Evolutionary conservation across 148 eudicot genomes (phyloP), one percentile per base, ranked within the genome.

Genomic region (Persicaria tinctoria): DNA sequence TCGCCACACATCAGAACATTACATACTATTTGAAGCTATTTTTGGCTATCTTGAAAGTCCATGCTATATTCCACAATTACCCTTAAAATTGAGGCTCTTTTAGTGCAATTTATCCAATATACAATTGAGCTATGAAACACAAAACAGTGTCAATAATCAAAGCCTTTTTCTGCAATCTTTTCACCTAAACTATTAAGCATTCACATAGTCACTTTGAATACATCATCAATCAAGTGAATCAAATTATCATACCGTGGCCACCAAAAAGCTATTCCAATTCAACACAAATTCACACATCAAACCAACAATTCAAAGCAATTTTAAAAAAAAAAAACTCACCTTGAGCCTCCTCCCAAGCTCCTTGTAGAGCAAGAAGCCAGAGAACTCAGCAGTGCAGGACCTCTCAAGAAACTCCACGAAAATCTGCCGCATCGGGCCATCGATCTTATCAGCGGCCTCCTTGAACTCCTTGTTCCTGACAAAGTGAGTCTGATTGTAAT

Each of bases 351-450:
- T 87, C 8, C 97, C 97, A 68, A 93, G 96, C 85, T 94, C 98
- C 79, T 91, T 93, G 82, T 91, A 93, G 44, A 92, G 93, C 79
- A 92, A 81, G 70, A 95, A 95, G 0, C 98, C 98, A 69, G 98
- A 95, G 81, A 95, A 95, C 76, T 92, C 97, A 82, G 98, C 98
- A 78, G 98, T 95, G 75, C 98, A 95, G 76, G 98, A 95, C 86
- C 98, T 87, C 85, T 95, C 97, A 80, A 95, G 79, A 77, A 95
- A 95, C 90, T 95, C 98, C 1, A 95, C 98, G 73, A 95, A 95
- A 51, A 95, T 95, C 78, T 87, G 91, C 6, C 98, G 80, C 8
- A 95, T 72, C 0, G 96, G 93, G 0, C 96, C 97, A 70, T 90
- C 78, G 59, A 95, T 80, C 48, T 89, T 84, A 64, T 95, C 98